Evolutionary conservation across 129 eudicot species (phyloP).

Genomic region (Apium graveolens): DNA sequence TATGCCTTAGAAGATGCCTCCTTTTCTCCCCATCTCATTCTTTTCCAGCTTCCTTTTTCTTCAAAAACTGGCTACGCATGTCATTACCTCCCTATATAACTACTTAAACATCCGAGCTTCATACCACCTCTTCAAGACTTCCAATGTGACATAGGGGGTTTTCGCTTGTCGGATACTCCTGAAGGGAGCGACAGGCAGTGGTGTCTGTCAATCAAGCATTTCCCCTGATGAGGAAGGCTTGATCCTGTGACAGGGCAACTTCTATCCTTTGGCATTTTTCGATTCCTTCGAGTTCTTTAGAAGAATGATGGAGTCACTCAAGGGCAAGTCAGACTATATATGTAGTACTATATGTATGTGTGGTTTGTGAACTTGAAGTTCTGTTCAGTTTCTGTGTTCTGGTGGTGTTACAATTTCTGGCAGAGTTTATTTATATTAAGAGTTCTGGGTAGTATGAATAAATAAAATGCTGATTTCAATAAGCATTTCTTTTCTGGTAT

Average conservation of each 20-base stretch:
- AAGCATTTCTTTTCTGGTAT: background rate
- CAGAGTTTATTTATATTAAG: background rate
- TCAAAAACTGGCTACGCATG: constrained; percentile 24
- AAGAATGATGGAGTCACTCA: constrained; percentile 19
- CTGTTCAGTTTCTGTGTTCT: background rate
- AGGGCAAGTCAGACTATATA: constrained; percentile 23
- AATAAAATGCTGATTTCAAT: background rate
- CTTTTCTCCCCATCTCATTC: constrained; percentile 14
- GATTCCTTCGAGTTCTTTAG: constrained; percentile 7
- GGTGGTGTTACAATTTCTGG: background rate
- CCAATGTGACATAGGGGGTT: constrained; percentile 3
- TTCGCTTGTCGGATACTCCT: constrained; percentile 9
- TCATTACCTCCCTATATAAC: constrained; percentile 25
- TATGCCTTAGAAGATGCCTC: constrained; percentile 49
- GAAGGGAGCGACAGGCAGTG: constrained; percentile 13
- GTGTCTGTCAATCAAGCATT: constrained; percentile 8
- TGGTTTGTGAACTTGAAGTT: background rate
- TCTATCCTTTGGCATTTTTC: constrained; percentile 61
- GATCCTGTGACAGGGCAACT: constrained; percentile 44
- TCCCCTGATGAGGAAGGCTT: constrained; percentile 8
- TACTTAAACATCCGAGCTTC: constrained; percentile 8
- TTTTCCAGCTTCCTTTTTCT: constrained; percentile 8
- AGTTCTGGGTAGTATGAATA: background rate
- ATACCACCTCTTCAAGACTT: constrained; percentile 26
- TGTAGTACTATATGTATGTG: background rate